Percentiles rank a stretch among this genome's conserved stretches.
phyloP scores from a whole-genome alignment of 345 rosid species.

The Gossypium arboreum region DNA sequence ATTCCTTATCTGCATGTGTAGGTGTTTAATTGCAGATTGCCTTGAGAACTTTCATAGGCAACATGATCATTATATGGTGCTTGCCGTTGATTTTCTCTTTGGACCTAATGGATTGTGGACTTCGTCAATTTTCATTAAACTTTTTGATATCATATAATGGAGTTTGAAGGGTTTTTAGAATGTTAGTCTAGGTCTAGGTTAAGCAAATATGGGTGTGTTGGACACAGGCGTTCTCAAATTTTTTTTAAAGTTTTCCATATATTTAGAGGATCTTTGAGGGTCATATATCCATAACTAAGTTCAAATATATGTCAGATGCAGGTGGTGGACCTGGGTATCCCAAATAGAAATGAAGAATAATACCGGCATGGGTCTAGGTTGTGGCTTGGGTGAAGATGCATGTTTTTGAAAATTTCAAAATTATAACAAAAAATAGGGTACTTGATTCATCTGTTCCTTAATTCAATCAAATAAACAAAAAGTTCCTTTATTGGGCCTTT shows the following conservation, averaged over 20 bases:
- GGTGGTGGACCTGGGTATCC: not conserved
- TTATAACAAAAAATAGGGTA: no score
- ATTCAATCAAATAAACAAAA: not conserved
- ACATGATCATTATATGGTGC: not conserved
- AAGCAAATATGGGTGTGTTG: not conserved
- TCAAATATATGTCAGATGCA: not conserved
- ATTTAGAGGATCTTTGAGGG: not conserved
- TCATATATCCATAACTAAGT: not conserved
- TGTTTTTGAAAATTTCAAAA: not conserved
- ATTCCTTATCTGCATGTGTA: not conserved
- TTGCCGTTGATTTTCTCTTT: not conserved
- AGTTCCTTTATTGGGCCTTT: not conserved
- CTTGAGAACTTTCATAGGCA: not conserved
- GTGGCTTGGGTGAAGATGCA: not conserved
- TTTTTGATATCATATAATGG: not conserved
- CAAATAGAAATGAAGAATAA: not conserved
- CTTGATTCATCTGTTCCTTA: not conserved
- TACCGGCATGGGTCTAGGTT: not conserved
- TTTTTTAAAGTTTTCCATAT: not conserved
- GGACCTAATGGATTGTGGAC: not conserved
- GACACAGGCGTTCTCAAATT: not conserved
- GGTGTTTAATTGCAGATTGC: not conserved
- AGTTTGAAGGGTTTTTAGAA: not conserved
- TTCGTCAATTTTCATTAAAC: not conserved
- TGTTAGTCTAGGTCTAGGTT: not conserved